Base-by-base conservation (phyloP, 2,329 filamentous ascomycete species). In the Phialocephala subalpina region DNA sequence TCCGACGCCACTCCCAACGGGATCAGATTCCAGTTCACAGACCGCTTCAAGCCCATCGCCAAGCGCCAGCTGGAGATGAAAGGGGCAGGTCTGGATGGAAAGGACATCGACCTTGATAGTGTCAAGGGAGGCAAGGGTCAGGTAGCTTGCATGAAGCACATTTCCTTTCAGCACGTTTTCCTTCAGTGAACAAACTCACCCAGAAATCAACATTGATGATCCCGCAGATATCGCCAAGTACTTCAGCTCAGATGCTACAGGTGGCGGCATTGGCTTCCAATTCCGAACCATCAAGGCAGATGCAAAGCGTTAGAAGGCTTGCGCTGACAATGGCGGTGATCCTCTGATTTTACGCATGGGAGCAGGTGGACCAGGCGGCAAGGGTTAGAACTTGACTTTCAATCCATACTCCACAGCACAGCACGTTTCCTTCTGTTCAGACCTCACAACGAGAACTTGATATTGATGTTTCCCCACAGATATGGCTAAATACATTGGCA, bases 231-330 rank as follows among this genome's bases (percentile, higher is more conserved):
- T 89, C 59, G 82, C 84, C 66, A 85, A 83, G 67, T 84, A 85
- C 76, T 89, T 87, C 69, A 87, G 86, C 29, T 63, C n/a, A 1
- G 85, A 87, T 64, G 87, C 84, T 3, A 90, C 86, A 0, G 74
- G 80, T 0, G 82, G 82, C 22, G 87, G 87, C 9, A 82, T 89
- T n/a, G 82, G 84, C 69, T 90, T 86, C 73, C 86, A 89, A 72
- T 88, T 90, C 72, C 82, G 87, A 0, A 67, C 74, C 27, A 83
- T 89, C 77, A 87, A 86, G 76, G 80, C 79, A 40, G 80, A 86
- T 35, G 86, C 83, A 35, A 81, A 84, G 45, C 77, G 76, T 2
- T 81, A 88, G 53, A 78, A 80, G 49, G 72, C 78, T 2, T 81
- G 82, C 2, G 79, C 81, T n/a, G 76, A 78, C 25, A 74, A 77